Base-by-base conservation (phyloP, 1,284 basidiomycete genomes). In the Apiotrichum mycotoxinovorans region DNA sequence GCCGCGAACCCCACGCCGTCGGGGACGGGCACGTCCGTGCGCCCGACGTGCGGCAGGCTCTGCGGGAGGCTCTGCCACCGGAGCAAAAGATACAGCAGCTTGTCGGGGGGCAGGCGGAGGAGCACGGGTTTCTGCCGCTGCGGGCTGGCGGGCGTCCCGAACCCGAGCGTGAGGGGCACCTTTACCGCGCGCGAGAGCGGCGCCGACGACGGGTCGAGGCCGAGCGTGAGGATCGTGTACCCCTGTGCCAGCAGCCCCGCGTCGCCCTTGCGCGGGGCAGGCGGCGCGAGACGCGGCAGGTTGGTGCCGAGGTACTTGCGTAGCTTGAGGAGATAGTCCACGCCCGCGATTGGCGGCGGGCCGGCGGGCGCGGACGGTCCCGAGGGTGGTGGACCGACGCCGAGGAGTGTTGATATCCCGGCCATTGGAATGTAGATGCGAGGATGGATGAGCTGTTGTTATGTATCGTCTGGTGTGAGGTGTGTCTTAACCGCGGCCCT, bases 181-280 rank as follows among this genome's bases (percentile, higher is more conserved):
- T 74, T 74, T 43, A 76, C 38, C 40, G 62, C 65, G 4, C 66
- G 58, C 11, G 63, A 66, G 15, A 78, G 57, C 9, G 73, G 73
- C 2, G 69, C 68, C 0, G 71, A 74, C 23, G 56, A 65, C 0
- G 76, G 75, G 56, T 76, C 76, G 2, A 78, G 56, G 4, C 76
- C 76, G 9, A 78, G 68, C 0, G 76, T 78, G 38, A 76, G 63
- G 22, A 78, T 60, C 0, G 76, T 78, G 48, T 76, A 78, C 1
- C 66, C 64, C 57, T 78, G 76, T 30, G 30, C 30, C 48, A 69
- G 66, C 3, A 74, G 47, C 48, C 69, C 49, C 2, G 66, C 54
- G n/a, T 66, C 61, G 38, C 47, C 33, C 25, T 43, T 48, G 20
- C 45, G 25, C 30, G 33, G 20, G 23, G 45, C 42, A 41, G 67